These are phyloP conservation scores for Salvia splendens DNA, from an alignment of 257 asterid species.

Conservation along the genomic window DNA sequence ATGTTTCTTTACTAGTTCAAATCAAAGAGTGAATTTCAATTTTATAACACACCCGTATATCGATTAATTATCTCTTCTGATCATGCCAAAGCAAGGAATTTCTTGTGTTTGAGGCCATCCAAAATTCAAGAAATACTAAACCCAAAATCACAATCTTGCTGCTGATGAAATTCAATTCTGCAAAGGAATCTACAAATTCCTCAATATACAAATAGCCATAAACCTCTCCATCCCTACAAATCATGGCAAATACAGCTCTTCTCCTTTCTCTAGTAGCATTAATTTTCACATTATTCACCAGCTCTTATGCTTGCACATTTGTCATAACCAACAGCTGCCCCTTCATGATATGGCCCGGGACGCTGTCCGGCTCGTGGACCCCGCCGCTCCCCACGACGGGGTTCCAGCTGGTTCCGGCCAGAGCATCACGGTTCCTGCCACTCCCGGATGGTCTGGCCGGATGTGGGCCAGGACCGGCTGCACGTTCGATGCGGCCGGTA, in stretches of 20 bases:
- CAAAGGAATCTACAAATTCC: conserved; percentile 40
- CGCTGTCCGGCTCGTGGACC: conserved; percentile 70
- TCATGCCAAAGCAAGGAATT: conserved; percentile 57
- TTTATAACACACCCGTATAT: no score
- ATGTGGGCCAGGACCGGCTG: conserved; percentile 90
- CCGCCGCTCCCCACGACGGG: conserved; percentile 73
- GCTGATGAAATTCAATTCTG: conserved; percentile 36
- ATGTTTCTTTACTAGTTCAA: no score
- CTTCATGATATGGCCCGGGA: conserved; percentile 80
- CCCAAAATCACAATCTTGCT: conserved; percentile 53
- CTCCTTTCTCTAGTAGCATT: conserved; percentile 25
- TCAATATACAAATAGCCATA: conserved; percentile 44
- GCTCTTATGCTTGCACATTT: conserved; percentile 49
- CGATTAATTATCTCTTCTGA: no score
- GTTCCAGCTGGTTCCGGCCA: conserved; percentile 63
- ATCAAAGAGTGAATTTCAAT: no score
- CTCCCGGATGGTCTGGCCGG: conserved; percentile 82
- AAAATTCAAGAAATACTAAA: conserved; percentile 67
- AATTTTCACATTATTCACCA: conserved; percentile 29
- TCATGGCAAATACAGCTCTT: conserved; percentile 42
- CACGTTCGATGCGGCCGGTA: conserved; percentile 59
- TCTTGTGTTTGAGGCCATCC: conserved; percentile 57
- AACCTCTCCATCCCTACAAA: conserved; percentile 26
- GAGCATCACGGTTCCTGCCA: conserved; percentile 47
- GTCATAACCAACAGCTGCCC: conserved; percentile 67